phyloP scores from a whole-genome alignment of 75 land plant species.

The Picea sitchensis region DNA sequence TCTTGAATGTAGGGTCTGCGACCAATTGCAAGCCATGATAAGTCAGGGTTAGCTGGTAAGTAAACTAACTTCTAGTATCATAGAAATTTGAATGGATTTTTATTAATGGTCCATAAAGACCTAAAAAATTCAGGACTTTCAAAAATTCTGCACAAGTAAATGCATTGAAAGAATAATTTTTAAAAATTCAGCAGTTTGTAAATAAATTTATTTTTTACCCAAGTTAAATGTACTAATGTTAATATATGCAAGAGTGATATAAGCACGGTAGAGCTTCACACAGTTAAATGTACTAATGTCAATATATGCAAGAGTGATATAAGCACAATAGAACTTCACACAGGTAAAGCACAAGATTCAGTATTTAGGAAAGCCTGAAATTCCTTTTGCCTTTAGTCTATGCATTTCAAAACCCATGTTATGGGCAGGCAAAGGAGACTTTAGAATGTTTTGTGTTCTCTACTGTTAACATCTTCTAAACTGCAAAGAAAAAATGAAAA shows the following conservation, averaged over 20 bases:
- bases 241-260: neutral
- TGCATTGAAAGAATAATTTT: too few relatives aligned
- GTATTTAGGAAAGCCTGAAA: neutral
- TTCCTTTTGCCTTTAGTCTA: neutral
- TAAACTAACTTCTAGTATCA: neutral
- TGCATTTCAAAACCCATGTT: neutral
- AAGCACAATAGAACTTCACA: neutral
- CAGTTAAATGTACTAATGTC: too few relatives aligned
- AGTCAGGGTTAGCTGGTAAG: constrained; percentile 37
- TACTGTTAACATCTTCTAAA: neutral
- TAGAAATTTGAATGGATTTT: neutral
- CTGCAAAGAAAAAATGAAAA: constrained; percentile 6
- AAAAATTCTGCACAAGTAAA: too few relatives aligned
- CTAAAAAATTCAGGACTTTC: neutral
- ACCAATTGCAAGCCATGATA: constrained; percentile 30
- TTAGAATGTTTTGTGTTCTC: neutral
- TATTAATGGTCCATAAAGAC: neutral
- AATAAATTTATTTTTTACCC: too few relatives aligned
- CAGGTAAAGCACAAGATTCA: neutral
- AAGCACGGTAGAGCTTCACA: too few relatives aligned
- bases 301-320: too few relatives aligned
- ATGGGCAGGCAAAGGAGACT: neutral
- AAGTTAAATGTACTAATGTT: too few relatives aligned
- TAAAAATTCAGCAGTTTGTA: too few relatives aligned
- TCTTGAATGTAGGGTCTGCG: constrained; percentile 22